Evolutionary conservation across 805 yeast species (phyloP), one percentile per base, ranked within the genome.

Genomic region (Wickerhamiella galacta): DNA sequence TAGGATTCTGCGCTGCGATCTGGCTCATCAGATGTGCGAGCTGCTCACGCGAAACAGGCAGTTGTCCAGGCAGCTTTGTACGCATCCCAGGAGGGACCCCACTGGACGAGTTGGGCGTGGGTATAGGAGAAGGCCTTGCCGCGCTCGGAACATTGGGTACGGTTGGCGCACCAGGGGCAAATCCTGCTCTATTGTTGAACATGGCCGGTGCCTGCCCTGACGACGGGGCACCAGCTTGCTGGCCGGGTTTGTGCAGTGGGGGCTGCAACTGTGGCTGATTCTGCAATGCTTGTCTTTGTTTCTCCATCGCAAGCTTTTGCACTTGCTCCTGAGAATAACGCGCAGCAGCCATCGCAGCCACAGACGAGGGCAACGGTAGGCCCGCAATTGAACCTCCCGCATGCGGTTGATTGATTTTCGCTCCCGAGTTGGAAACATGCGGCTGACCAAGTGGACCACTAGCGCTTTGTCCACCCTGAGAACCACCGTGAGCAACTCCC

Each of bases 231-330:
- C 31, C 23, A 21, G 46, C 22, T 28, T 43, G 27, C 33, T 34
- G 11, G 9, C 39, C 20, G 35, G 45, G 35, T 31, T 53, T 33
- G 16, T 43, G 32, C 25, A 16, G 26, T 36, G 30, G 51, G 39
- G 43, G 53, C 28, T 46, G 43, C n/a, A n/a, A n/a, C 33, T 45
- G 56, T 19, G 46, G 57, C 45, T 25, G 48, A 38, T 22, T 45
- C 49, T 28, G 50, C 41, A 25, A 46, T 6, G 20, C 22, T 23
- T 48, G 44, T 18, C 48, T 53, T 27, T 48, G 46, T 29, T 49
- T 54, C 23, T 40, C 28, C 26, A 39, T 43, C 25, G 43, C 31
- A 27, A 40, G 30, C 26, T 40, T 45, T 37, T 47, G 53, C 25
- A 44, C 30, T 36, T 48, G 52, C 27, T 47, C 49, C 5, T 41